Base-by-base conservation (phyloP, 441 rosid species). In the Populus hybrid region DNA sequence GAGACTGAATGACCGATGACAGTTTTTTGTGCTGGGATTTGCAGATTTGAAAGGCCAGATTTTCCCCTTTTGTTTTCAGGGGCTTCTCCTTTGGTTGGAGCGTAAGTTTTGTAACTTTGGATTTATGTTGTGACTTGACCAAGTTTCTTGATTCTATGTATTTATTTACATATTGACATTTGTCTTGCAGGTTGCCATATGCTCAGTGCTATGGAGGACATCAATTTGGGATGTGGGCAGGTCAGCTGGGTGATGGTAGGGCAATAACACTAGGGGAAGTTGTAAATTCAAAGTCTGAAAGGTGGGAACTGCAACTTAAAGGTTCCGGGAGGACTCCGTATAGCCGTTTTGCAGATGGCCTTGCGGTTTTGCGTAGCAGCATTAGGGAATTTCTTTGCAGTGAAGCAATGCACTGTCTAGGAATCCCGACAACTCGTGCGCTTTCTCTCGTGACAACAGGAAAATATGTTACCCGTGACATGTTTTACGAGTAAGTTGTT, bases 281-380 rank as follows among this genome's bases (percentile, higher is more conserved):
- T 87, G 80, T 93, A 73, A 96, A 91, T 86, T 90, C 90, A 23
- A 92, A 89, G 82, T 85, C 86, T 57, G 91, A 94, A 88, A 91
- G 99, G 82, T 96, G 98, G 99, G 99, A 96, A 72, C 85, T 94
- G 89, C 98, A 96, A 86, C 98, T 96, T 73, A 96, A 96, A 87
- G 98, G 99, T 85, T 91, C 98, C 23, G 99, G 99, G 65, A 91
- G 87, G 86, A 96, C 99, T 72, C 97, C 99, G 3, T 96, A 93
- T 78, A 96, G 98, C 85, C 95, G 97, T 70, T 96, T 92, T 83
- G 98, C 99, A 8, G 99, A 96, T 88, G 99, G 99, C 73, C 97
- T 94, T 73, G 99, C 99, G 5, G 98, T 96, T 75, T 81, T 96
- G 76, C 96, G 98, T 34, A 93, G 98, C 83, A 96, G 98, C 88